Evolutionary conservation across 1,284 basidiomycete genomes (phyloP), one percentile per base, ranked within the genome.

Genomic region (Baeospora myosura): DNA sequence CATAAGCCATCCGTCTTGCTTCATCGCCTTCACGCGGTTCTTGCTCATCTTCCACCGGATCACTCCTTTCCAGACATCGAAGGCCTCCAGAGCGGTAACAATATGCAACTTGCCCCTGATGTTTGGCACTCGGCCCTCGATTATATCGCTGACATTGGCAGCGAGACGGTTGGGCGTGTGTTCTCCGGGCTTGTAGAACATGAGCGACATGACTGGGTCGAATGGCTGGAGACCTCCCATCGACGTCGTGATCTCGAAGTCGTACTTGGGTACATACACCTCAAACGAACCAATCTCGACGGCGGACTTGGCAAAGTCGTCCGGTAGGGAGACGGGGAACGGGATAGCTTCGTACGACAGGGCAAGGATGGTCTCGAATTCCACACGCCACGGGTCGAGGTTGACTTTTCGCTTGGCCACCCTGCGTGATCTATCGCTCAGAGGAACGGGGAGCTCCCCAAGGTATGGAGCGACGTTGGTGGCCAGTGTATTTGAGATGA

Each of bases 381-480:
- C 63, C 17, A 54, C 49, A 7, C 56, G 50, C 61, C 64, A 65
- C 1, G 61, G 61, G 29, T 61, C 57, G 4, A 60, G 51, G 26
- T 60, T 52, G 6, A 62, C 48, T 12, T 49, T 45, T 29, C 62
- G 53, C 38, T 32, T 8, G 2, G 51, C 24, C 6, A 56, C 56
- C n/a, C n/a, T n/a, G n/a, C n/a, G n/a, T 4, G 35, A 31, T 10
- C 51, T 32, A 26, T 66, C 57, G 7, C 44, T 48, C 5, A 60
- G 37, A 2, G 63, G 62, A 16, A 60, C 59, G 3, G 63, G 63
- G 30, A 53, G 45, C 1, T 30, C 22, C 6, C 44, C 55, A 5
- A 48, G 41, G 46, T 61, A 65, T 3, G 53, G 51, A 7, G 46
- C 42, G 44, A 52, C 49, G 25, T 60, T 55, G n/a, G 56, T 56